A percentile compares a stretch with the other conserved stretches of the same genome.
phyloP scores from a whole-genome alignment of 2,329 filamentous ascomycete genomes.

The Botrytis fabae region DNA sequence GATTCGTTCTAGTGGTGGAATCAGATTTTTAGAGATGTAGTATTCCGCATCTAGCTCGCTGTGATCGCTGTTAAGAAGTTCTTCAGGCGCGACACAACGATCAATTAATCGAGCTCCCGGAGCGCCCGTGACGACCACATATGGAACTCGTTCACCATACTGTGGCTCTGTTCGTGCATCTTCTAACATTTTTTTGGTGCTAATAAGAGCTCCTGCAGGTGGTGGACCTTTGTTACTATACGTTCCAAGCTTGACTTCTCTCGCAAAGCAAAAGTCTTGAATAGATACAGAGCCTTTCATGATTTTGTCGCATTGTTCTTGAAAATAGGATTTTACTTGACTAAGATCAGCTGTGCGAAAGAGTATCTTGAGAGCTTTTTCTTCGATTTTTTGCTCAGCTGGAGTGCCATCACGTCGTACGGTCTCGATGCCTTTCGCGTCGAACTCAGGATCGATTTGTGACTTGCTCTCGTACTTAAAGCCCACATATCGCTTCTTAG shows the following conservation, averaged over 20 bases:
- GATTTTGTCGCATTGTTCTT: constrained; percentile 86
- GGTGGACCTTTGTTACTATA: constrained; percentile 80
- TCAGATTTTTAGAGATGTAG: constrained; percentile 94
- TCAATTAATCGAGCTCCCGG: constrained; percentile 85
- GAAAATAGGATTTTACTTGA: constrained; percentile 86
- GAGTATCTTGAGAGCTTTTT: constrained; percentile 82
- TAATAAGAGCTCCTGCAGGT: constrained; percentile 86
- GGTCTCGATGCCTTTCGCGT: constrained; percentile 98
- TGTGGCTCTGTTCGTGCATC: constrained; percentile 88
- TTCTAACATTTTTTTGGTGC: constrained; percentile 79
- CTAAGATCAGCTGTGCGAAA: constrained; percentile 90
- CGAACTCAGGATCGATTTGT: constrained; percentile 82
- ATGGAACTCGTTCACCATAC: constrained; percentile 92
- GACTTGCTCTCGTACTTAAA: constrained; percentile 87
- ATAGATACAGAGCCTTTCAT: constrained; percentile 85
- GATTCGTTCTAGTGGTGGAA: constrained; percentile 91
- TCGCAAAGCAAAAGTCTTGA: constrained; percentile 94
- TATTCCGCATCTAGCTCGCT: constrained; percentile 89
- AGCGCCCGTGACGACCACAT: constrained; percentile 86
- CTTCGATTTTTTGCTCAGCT: constrained; percentile 94
- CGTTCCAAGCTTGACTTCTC: constrained; percentile 84
- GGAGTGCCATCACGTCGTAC: constrained; percentile 93
- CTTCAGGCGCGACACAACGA: constrained; percentile 85
- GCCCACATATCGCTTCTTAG: constrained; percentile 97
- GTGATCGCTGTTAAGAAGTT: constrained; percentile 73